Evolutionary conservation across 2,329 filamentous ascomycete genomes (phyloP), one percentile per base, ranked within the genome.

Genomic region (Cadophora malorum): DNA sequence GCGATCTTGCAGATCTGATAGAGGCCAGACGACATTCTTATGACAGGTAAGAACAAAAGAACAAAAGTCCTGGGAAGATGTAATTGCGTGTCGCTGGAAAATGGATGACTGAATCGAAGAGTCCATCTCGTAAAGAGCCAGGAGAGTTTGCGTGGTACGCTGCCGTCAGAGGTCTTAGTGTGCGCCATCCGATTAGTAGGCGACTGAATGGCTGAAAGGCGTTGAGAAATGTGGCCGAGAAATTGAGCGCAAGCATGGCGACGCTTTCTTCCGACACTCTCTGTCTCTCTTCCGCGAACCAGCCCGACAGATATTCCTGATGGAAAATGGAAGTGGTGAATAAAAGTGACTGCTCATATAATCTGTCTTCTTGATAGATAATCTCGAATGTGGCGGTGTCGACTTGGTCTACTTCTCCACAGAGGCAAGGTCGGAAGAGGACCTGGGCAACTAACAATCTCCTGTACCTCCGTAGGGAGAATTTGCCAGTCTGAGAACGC

Each of bases 221-320:
- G 19, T 49, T 21, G 41, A 28, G n/a, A 14, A 49, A 62, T 62
- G 45, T 31, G 16, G 25, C 45, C 45, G 59, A 63, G 21, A 63
- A 52, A 63, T 63, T 52, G 41, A 63, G 60, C 45, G 60, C 28
- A 55, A 31, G 19, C 6, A 49, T 49, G 19, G 19, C 45, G 45
- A 49, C n/a, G 45, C 45, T 49, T 49, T 21, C 45, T n/a, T 63
- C 47, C 19, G 25, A 10, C 41, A 5, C 16, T 45, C 14, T 19
- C 10, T 5, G 33, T 8, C 0, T 35, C n/a, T 50, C 25, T 35
- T 63, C 52, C 52, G 16, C 52, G 52, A 55, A 14, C 52, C 52
- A 25, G 3, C 9, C 52, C 52, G 52, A 31, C 4, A 33, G 12
- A 33, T n/a, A 3, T 14, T 33, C 25, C 52, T 55, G 52, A 19